These are phyloP conservation scores for Smittium culicis DNA, from an alignment of 371 early-diverging fungal species.

Conservation along the genomic window DNA sequence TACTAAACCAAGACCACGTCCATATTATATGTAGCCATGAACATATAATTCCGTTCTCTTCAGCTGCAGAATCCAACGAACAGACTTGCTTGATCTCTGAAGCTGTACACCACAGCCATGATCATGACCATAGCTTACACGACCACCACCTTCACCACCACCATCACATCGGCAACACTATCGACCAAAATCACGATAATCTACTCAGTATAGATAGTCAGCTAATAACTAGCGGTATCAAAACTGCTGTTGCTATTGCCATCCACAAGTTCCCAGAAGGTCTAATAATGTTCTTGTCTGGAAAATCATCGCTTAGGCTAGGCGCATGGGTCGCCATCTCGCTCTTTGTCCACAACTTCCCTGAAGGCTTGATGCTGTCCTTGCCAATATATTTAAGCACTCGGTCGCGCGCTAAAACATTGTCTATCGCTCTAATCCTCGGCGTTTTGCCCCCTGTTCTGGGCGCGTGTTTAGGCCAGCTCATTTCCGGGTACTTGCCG, in stretches of 20 bases:
- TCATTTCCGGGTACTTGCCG: neutral
- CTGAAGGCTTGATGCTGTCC: conserved; percentile 66
- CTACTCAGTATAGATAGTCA: conserved; percentile 18
- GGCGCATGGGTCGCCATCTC: conserved; percentile 58
- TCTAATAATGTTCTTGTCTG: conserved; percentile 55
- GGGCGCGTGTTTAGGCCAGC: conserved; percentile 19
- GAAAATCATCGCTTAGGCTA: conserved; percentile 42
- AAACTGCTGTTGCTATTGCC: conserved; percentile 64
- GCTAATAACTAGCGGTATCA: conserved; percentile 41
- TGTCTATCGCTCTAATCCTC: conserved; percentile 43
- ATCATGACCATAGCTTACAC: neutral
- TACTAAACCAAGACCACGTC: neutral
- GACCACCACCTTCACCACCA: neutral
- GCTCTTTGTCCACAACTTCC: conserved; percentile 62
- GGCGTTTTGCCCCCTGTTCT: conserved; percentile 34
- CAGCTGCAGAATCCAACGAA: neutral
- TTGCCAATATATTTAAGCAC: conserved; percentile 56
- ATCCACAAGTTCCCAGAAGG: conserved; percentile 76
- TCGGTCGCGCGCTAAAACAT: conserved; percentile 40
- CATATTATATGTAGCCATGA: neutral
- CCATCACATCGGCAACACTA: neutral
- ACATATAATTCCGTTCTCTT: neutral
- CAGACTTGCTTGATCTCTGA: neutral
- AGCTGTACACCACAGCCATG: neutral
- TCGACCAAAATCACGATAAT: neutral